These are phyloP conservation scores for Arthrobotrys sphaeroides DNA, from an alignment of 2,329 filamentous ascomycete genomes.

Conservation along the genomic window DNA sequence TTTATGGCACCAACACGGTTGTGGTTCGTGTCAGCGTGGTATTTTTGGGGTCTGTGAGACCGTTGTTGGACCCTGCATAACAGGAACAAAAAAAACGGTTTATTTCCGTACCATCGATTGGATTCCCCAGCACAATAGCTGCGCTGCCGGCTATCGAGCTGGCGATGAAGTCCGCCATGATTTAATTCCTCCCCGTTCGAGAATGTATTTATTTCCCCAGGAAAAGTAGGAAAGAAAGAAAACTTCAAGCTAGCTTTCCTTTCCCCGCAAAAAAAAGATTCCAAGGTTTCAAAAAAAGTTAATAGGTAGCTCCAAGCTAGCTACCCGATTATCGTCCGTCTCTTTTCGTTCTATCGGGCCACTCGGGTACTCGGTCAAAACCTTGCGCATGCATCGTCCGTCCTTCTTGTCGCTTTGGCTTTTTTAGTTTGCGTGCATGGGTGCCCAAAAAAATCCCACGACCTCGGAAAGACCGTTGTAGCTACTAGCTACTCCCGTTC, in stretches of 20 bases:
- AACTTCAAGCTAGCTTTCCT: background rate
- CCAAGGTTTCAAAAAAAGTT: background rate
- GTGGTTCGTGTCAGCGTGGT: too few species aligned
- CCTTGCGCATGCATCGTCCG: background rate
- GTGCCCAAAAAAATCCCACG: too few species aligned
- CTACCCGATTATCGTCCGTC: background rate
- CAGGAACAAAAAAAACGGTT: too few species aligned
- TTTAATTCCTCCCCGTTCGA: background rate
- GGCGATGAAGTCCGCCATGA: constrained; percentile 83
- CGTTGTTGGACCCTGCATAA: constrained; percentile 1
- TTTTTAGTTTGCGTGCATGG: too few species aligned
- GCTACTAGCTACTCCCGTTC: background rate
- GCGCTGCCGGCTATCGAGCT: constrained; percentile 87
- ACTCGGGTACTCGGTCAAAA: constrained; percentile 42
- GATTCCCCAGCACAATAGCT: constrained; percentile 89
- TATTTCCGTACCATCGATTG: constrained; percentile 70
- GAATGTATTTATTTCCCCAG: too few species aligned
- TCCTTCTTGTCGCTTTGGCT: too few species aligned
- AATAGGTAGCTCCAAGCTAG: background rate
- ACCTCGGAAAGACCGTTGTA: too few species aligned
- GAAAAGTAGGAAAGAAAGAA: background rate
- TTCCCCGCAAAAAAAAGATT: constrained; percentile 3
- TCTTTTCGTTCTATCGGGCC: constrained; percentile 9
- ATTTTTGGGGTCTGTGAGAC: too few species aligned
- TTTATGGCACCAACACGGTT: constrained; percentile 14